Evolutionary conservation across 2,329 filamentous ascomycete genomes (phyloP).

Genomic region (Ophiosphaerella korrae): DNA sequence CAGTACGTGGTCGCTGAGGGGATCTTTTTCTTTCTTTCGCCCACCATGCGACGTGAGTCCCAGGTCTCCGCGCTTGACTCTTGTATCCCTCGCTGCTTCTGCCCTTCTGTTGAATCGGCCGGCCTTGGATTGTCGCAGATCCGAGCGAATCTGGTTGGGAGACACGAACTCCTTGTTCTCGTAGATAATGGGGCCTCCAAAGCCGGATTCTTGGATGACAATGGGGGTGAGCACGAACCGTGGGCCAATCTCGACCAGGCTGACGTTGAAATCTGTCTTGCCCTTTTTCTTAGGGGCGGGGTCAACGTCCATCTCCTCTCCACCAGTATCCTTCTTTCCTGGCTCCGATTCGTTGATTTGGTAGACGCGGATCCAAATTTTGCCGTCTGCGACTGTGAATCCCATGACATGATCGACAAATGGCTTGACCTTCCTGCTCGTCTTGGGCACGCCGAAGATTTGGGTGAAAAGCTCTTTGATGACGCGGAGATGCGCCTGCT

Average conservation of each 20-base stretch:
- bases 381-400: slow-evolving; percentile 88
- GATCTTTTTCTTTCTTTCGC: slow-evolving; percentile 66
- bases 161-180: slow-evolving; percentile 98
- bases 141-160: slow-evolving; percentile 89
- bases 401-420: slow-evolving; percentile 96
- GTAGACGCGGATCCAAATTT: slow-evolving; percentile 95
- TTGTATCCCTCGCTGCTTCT: slow-evolving; percentile 73
- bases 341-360: slow-evolving; percentile 84
- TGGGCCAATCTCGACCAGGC: slow-evolving; percentile 89
- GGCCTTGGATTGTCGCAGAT: slow-evolving; percentile 77
- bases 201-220: slow-evolving; percentile 91
- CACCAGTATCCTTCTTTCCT: slow-evolving; percentile 51
- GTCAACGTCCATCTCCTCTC: slow-evolving; percentile 47
- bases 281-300: slow-evolving; percentile 49
- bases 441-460: slow-evolving; percentile 89
- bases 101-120: slow-evolving; percentile 76
- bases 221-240: slow-evolving; percentile 93
- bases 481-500: slow-evolving; percentile 76
- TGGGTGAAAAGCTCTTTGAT: slow-evolving; percentile 91
- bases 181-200: slow-evolving; percentile 95
- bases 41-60: slow-evolving; percentile 73
- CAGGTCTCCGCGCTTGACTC: slow-evolving; percentile 75
- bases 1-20: slow-evolving; percentile 75
- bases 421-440: slow-evolving; percentile 87
- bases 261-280: slow-evolving; percentile 71